A percentile compares a stretch with the other conserved stretches of the same genome.
phyloP scores from a whole-genome alignment of 768 basidiomycete species.

The Tulasnella sp. region DNA sequence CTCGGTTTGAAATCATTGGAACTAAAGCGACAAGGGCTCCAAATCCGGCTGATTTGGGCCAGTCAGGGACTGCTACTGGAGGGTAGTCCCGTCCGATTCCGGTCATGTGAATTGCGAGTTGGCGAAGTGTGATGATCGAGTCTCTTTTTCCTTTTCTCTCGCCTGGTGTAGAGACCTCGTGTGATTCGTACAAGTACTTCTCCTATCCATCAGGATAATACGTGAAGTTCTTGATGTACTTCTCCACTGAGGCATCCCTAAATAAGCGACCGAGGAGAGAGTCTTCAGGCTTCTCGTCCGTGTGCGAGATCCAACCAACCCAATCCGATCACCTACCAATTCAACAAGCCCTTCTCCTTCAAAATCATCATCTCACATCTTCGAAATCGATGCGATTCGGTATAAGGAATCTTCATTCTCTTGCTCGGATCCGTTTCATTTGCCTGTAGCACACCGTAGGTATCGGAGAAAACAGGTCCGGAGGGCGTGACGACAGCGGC shows the following conservation, averaged over 20 bases:
- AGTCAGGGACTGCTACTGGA: constrained; percentile 44
- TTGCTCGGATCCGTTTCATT: constrained; percentile 47
- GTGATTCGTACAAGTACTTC: background rate
- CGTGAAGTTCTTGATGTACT: constrained; percentile 50
- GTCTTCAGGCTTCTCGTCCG: constrained; percentile 23
- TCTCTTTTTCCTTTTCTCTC: background rate
- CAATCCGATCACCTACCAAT: constrained; percentile 39
- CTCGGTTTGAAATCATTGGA: too few relatives aligned
- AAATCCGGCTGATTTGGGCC: too few relatives aligned
- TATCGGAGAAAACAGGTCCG: constrained; percentile 53
- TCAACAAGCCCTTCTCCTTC: constrained; percentile 47
- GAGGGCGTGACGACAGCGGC: constrained; percentile 54
- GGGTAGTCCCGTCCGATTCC: too few relatives aligned
- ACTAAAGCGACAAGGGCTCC: too few relatives aligned
- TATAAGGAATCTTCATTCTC: too few relatives aligned
- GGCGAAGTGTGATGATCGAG: constrained; percentile 37
- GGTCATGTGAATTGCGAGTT: too few relatives aligned
- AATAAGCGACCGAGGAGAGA: background rate
- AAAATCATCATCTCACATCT: too few relatives aligned
- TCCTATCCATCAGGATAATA: constrained; percentile 39
- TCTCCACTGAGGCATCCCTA: too few relatives aligned
- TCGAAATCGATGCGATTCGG: too few relatives aligned
- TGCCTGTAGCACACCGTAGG: constrained; percentile 51
- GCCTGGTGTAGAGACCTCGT: background rate
- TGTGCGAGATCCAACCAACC: too few relatives aligned